Evolutionary conservation across 257 asterid species (phyloP).

Genomic region (Orobanche coerulescens): DNA sequence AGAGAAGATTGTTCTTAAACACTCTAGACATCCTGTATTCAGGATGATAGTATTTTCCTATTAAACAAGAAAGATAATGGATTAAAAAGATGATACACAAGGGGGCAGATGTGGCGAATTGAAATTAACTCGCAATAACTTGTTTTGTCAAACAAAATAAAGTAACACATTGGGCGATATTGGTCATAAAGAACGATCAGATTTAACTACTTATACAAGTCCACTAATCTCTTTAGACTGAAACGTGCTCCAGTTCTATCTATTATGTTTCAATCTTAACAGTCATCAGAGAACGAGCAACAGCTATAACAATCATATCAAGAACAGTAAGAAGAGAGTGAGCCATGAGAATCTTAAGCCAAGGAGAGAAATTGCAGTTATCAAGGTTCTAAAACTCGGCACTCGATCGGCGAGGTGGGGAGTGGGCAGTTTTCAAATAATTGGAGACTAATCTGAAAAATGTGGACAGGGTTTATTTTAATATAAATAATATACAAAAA

Average conservation of each 20-base stretch:
- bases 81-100: neutral
- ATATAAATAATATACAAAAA: too few relatives aligned
- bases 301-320: neutral
- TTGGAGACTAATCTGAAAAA: too few relatives aligned
- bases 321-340: neutral
- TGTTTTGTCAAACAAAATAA: neutral
- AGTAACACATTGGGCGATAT: neutral
- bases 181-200: neutral
- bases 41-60: neutral
- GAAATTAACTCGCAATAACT: neutral
- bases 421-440: too few relatives aligned
- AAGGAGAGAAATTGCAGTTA: neutral
- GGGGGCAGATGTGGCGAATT: neutral
- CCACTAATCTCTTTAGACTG: neutral
- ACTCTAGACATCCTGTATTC: slow-evolving; percentile 1
- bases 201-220: neutral
- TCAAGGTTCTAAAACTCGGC: too few relatives aligned
- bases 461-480: too few relatives aligned
- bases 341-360: neutral
- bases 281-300: neutral
- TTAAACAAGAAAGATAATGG: slow-evolving; percentile 10
- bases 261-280: neutral
- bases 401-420: too few relatives aligned
- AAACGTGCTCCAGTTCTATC: neutral
- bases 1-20: neutral